Percentiles rank a stretch among this genome's conserved stretches.
Evolutionary conservation across 106 monocot species (phyloP).

Genomic region (Cymbidium sinense): DNA sequence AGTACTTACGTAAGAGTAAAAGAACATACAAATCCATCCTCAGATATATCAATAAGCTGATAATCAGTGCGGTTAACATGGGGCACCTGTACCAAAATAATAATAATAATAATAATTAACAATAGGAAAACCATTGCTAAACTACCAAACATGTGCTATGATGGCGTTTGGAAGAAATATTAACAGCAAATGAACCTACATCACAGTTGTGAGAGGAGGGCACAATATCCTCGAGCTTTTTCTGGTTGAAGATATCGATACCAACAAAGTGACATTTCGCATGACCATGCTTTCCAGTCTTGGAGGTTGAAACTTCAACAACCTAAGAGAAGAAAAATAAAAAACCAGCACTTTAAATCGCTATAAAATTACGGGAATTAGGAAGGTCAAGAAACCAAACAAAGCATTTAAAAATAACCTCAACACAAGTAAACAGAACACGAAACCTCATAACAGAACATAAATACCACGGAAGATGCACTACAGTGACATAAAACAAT

Average conservation of each 20-base stretch:
- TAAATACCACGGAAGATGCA: neutral
- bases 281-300: conserved; percentile 33
- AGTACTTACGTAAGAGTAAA: neutral
- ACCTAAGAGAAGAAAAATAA: conserved; percentile 8
- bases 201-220: conserved; percentile 37
- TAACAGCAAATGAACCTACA: neutral
- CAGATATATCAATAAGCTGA: conserved; percentile 41
- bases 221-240: conserved; percentile 38
- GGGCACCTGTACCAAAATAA: conserved; percentile 33
- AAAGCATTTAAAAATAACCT: neutral
- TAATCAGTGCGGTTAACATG: conserved; percentile 36
- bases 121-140: neutral
- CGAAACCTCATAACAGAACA: neutral
- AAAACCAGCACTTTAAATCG: neutral
- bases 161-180: neutral
- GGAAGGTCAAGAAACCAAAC: neutral
- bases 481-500: too few species aligned
- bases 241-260: conserved; percentile 25
- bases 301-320: conserved; percentile 29
- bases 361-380: neutral
- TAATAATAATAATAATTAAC: neutral
- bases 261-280: conserved; percentile 36
- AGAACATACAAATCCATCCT: conserved; percentile 30
- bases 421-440: neutral
- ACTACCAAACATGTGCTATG: too few species aligned